Conservation (phyloP, 345 rosid species). For the Conringia planisiliqua region DNA sequence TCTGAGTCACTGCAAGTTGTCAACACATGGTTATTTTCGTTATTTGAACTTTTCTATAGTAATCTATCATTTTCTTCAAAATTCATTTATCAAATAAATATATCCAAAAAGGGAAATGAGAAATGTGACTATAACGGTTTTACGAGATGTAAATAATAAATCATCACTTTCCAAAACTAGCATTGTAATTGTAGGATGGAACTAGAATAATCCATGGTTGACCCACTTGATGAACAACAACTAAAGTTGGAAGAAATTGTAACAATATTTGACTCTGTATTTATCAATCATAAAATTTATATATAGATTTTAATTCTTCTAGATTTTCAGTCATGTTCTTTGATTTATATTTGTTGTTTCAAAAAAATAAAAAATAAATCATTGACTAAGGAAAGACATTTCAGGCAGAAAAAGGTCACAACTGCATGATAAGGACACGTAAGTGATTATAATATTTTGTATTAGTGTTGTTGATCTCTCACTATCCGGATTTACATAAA, state of each 20-base stretch:
- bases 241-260: not conserved
- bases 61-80: not conserved
- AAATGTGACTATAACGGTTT: not conserved
- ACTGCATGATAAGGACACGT: not conserved
- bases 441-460: too few relatives aligned
- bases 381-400: not conserved
- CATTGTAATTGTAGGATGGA: not conserved
- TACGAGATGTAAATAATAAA: not conserved
- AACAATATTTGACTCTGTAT: not conserved
- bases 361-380: not conserved
- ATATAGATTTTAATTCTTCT: not conserved
- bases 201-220: not conserved
- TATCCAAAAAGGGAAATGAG: not conserved
- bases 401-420: not conserved
- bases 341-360: not conserved
- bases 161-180: not conserved
- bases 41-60: not conserved
- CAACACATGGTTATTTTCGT: not conserved
- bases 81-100: not conserved
- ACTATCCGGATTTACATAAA: not conserved
- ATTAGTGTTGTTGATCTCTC: not conserved
- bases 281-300: not conserved
- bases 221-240: not conserved
- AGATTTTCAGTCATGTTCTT: not conserved
- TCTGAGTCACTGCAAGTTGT: slow-evolving; percentile 2